These are phyloP conservation scores for Neopestalotiopsis clavispora DNA, from an alignment of 2,329 filamentous ascomycete species.

Conservation along the genomic window DNA sequence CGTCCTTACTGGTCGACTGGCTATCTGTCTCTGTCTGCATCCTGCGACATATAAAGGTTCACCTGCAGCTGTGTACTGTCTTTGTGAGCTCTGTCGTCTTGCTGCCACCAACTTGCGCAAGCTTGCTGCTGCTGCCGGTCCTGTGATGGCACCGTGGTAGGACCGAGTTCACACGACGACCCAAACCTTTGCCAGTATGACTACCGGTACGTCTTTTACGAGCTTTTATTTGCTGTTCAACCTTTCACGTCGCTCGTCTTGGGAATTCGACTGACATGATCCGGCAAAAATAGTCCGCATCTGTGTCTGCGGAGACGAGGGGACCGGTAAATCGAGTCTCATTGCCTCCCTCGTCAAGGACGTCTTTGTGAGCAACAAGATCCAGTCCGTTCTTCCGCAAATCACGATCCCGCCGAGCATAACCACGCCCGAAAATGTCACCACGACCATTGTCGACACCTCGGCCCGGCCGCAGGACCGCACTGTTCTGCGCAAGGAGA, in stretches of 20 bases:
- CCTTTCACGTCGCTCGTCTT: background rate
- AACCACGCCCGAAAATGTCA: constrained; percentile 94
- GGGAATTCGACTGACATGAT: background rate
- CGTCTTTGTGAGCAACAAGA: constrained; percentile 93
- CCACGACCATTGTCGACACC: constrained; percentile 96
- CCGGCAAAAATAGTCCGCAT: constrained; percentile 70
- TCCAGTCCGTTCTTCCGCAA: constrained; percentile 90
- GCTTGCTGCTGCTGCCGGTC: background rate
- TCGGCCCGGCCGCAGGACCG: constrained; percentile 94
- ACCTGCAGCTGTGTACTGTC: background rate
- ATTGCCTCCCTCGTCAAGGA: constrained; percentile 97
- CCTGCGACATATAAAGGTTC: background rate
- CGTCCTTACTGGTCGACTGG: background rate
- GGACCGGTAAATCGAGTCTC: constrained; percentile 90
- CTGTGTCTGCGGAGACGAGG: constrained; percentile 95
- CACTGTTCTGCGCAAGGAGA: constrained; percentile 87
- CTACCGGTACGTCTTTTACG: constrained; percentile 19
- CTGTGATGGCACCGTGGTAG: constrained; percentile 22
- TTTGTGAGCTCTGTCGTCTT: background rate
- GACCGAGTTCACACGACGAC: background rate
- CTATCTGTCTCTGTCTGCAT: background rate
- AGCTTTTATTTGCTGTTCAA: background rate
- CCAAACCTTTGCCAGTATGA: constrained; percentile 19
- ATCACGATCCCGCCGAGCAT: constrained; percentile 94
- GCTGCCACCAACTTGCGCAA: constrained; percentile 20